Evolutionary conservation across 176 grass and related monocot genomes (phyloP).

Genomic region (Secale cereale): DNA sequence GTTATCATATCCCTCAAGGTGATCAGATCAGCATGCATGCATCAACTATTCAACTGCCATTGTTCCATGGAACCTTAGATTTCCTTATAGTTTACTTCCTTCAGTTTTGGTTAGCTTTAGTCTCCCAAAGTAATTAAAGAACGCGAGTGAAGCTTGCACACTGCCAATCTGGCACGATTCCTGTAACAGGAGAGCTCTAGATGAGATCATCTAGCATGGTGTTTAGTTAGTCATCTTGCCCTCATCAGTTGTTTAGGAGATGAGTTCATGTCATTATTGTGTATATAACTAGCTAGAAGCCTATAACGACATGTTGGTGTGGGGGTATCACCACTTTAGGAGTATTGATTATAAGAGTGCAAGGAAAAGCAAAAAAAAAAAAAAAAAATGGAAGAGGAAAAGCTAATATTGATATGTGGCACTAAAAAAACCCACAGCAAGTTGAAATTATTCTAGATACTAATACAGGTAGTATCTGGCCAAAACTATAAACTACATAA

Average conservation of each 20-base stretch:
- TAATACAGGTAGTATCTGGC: background rate
- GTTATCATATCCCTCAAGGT: background rate
- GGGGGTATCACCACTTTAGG: background rate
- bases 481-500: background rate
- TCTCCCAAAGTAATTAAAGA: background rate
- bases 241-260: background rate
- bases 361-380: no score
- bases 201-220: background rate
- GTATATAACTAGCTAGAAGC: background rate
- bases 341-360: background rate
- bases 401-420: no score
- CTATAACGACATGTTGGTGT: background rate
- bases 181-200: background rate
- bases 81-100: background rate
- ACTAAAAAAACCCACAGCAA: background rate
- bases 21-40: background rate
- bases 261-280: background rate
- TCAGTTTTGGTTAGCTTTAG: background rate
- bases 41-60: background rate
- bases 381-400: no score
- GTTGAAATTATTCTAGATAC: background rate
- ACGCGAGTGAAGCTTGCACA: background rate
- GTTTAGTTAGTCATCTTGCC: constrained; percentile 23
- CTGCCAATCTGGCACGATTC: background rate
- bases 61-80: background rate